These are phyloP conservation scores for Aspergillus sp. DNA, from an alignment of 2,329 filamentous ascomycete species.

Conservation along the genomic window DNA sequence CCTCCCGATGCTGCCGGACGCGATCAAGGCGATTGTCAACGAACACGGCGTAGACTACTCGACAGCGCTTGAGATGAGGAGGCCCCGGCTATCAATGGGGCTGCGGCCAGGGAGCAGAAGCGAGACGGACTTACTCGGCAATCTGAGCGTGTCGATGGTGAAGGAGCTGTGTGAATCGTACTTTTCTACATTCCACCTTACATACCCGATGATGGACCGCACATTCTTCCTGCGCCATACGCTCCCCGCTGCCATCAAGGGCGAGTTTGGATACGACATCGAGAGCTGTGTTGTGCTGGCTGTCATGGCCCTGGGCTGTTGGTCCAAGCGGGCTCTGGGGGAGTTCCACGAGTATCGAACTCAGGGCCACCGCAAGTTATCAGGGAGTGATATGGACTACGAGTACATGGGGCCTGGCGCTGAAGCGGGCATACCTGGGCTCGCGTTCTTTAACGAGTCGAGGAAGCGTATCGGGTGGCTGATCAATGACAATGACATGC, in stretches of 20 bases:
- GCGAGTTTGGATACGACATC: not conserved
- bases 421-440: not conserved
- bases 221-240: not conserved
- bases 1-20: not conserved
- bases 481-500: not conserved
- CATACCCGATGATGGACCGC: not conserved
- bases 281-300: not conserved
- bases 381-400: not conserved
- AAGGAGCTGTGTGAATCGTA: not conserved
- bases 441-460: not conserved
- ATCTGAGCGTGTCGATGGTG: not conserved
- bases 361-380: not conserved
- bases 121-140: not conserved
- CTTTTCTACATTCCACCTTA: not conserved
- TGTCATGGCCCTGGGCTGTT: not conserved
- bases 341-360: not conserved
- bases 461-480: not conserved
- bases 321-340: not conserved
- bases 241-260: not conserved
- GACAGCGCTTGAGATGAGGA: not conserved
- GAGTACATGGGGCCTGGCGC: not conserved
- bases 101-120: not conserved
- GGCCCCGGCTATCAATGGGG: not conserved
- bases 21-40: not conserved
- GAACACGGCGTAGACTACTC: not conserved